These are phyloP conservation scores for Candida caryicola DNA, from an alignment of 805 yeast genomes.

Conservation along the genomic window DNA sequence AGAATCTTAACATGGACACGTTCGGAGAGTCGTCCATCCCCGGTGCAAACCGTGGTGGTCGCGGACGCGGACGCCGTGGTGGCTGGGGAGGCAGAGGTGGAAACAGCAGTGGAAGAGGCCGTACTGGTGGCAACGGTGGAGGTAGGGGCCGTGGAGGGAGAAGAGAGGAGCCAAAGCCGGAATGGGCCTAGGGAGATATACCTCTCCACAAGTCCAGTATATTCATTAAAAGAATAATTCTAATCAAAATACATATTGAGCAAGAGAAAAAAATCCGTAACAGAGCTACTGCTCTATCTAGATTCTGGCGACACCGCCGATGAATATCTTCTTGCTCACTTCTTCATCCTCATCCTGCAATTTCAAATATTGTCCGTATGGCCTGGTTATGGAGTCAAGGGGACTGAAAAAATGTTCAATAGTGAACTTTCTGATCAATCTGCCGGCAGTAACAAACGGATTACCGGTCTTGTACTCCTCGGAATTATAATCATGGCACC, in stretches of 20 bases:
- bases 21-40: conserved; percentile 68
- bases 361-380: conserved; percentile 19
- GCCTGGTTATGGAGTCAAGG: conserved; percentile 16
- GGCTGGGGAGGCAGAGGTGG: conserved; percentile 50
- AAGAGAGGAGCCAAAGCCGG: conserved; percentile 16
- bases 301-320: conserved; percentile 28
- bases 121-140: conserved; percentile 25
- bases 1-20: conserved; percentile 71
- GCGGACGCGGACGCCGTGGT: conserved; percentile 33
- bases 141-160: conserved; percentile 39
- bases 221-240: conserved; percentile 1
- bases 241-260: no score
- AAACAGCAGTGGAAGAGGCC: conserved; percentile 12
- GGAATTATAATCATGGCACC: conserved; percentile 19
- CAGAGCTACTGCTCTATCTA: neutral
- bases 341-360: conserved; percentile 21
- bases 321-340: conserved; percentile 20
- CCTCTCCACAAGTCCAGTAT: neutral
- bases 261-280: neutral
- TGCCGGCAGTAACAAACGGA: conserved; percentile 10
- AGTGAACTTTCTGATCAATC: conserved; percentile 16
- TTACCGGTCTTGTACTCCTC: conserved; percentile 16
- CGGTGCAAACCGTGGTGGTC: conserved; percentile 22
- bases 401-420: conserved; percentile 29
- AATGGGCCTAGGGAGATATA: conserved; percentile 13